Conservation (phyloP, 2,329 filamentous ascomycete genomes). For the Chaetomium sp. region DNA sequence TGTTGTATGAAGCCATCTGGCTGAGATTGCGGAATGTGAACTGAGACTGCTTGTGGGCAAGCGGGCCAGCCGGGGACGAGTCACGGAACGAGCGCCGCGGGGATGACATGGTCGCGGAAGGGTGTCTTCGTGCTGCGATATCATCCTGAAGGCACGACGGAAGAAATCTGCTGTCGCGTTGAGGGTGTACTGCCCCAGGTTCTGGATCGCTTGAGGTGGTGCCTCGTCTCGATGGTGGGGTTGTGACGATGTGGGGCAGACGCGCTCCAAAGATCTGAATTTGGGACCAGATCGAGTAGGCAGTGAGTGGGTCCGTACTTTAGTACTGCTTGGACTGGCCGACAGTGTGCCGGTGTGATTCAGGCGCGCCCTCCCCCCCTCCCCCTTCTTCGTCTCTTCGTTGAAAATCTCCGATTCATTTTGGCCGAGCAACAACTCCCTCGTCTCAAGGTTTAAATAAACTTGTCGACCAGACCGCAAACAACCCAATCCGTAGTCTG, state of each 20-base stretch:
- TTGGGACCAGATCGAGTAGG: background rate
- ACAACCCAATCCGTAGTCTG: no score
- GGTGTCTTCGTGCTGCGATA: background rate
- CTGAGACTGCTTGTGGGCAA: conserved; percentile 56
- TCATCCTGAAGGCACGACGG: conserved; percentile 16
- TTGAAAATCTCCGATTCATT: no score
- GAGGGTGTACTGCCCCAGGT: background rate
- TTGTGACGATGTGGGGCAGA: conserved; percentile 6
- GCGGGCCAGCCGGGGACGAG: conserved; percentile 42
- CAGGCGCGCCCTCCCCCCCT: no score
- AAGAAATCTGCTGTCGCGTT: background rate
- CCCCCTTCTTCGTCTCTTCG: no score
- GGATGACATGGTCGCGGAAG: conserved; percentile 37
- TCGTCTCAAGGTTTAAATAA: no score
- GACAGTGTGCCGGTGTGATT: no score
- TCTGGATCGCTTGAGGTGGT: background rate
- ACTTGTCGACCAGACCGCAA: background rate
- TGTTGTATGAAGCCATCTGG: conserved; percentile 70
- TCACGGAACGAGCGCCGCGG: conserved; percentile 38
- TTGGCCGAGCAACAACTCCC: no score
- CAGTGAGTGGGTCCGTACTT: background rate
- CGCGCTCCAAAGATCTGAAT: conserved; percentile 1
- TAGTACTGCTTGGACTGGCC: no score
- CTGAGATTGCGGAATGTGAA: conserved; percentile 85
- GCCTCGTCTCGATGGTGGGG: conserved; percentile 5